These are phyloP conservation scores for Asterella californica DNA, from an alignment of 225 moss, liverwort and hornwort species.

Conservation along the genomic window DNA sequence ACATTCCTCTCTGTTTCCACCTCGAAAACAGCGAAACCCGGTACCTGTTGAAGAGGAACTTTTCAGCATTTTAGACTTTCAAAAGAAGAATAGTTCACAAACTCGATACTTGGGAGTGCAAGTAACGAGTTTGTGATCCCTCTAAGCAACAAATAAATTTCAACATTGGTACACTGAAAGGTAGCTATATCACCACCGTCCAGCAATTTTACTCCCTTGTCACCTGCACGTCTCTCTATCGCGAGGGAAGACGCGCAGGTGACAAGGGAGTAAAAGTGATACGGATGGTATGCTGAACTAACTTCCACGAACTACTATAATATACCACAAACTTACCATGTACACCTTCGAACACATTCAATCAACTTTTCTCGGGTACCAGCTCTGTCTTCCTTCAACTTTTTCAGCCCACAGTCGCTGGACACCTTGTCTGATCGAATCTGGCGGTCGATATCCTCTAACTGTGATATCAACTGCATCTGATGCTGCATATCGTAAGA, in stretches of 20 bases:
- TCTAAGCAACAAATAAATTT: too few relatives aligned
- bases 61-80: background rate
- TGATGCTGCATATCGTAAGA: slow-evolving; percentile 89
- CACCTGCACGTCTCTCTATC: too few relatives aligned
- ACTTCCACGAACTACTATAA: too few relatives aligned
- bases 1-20: slow-evolving; percentile 99
- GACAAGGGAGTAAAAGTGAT: too few relatives aligned
- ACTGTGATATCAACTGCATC: slow-evolving; percentile 82
- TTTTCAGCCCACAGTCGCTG: slow-evolving; percentile 61
- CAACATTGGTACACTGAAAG: too few relatives aligned
- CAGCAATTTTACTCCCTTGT: too few relatives aligned
- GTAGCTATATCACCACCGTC: too few relatives aligned
- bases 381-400: slow-evolving; percentile 87
- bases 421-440: slow-evolving; percentile 68
- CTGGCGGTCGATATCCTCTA: slow-evolving; percentile 93
- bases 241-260: too few relatives aligned
- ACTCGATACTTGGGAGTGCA: background rate
- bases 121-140: too few relatives aligned
- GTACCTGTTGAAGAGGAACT: slow-evolving; percentile 45
- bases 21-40: slow-evolving; percentile 92
- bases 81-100: background rate
- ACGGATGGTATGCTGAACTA: too few relatives aligned
- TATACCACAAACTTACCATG: slow-evolving; percentile 48
- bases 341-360: slow-evolving; percentile 90
- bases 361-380: slow-evolving; percentile 74